These are phyloP conservation scores for Haematococcus lacustris DNA, from an alignment of 139 green algal genomes.

Conservation along the genomic window DNA sequence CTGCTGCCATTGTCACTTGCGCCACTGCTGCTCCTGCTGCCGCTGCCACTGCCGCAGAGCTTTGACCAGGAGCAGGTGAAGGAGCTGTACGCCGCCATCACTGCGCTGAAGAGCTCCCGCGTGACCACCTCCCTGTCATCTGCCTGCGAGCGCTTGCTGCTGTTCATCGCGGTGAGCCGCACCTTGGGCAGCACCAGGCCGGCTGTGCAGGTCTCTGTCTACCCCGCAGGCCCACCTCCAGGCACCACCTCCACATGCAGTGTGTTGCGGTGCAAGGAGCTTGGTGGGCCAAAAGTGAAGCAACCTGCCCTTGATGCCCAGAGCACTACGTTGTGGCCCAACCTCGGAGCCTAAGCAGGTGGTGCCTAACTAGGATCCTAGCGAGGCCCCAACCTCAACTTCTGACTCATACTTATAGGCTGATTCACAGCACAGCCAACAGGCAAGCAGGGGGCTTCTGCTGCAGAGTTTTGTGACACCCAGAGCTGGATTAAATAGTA, in stretches of 20 bases:
- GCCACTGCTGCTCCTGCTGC: no score
- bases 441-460: no score
- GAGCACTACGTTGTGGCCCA: neutral
- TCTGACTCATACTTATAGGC: no score
- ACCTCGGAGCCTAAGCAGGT: neutral
- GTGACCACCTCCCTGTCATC: neutral
- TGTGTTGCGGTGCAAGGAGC: neutral
- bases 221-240: neutral
- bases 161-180: constrained; percentile 8
- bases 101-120: neutral
- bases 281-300: neutral
- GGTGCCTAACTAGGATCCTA: no score
- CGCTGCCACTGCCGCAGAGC: neutral
- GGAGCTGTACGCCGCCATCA: neutral
- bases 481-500: no score
- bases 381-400: no score
- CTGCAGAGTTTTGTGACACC: no score
- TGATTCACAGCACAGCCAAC: no score
- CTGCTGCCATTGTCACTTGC: neutral
- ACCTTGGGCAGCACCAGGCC: neutral
- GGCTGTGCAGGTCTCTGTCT: neutral
- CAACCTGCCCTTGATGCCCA: neutral
- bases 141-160: neutral
- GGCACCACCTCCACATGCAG: neutral
- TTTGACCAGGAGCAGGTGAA: neutral